Conservation (phyloP, 2,329 filamentous ascomycete species). For the Rasamsonia emersonii region DNA sequence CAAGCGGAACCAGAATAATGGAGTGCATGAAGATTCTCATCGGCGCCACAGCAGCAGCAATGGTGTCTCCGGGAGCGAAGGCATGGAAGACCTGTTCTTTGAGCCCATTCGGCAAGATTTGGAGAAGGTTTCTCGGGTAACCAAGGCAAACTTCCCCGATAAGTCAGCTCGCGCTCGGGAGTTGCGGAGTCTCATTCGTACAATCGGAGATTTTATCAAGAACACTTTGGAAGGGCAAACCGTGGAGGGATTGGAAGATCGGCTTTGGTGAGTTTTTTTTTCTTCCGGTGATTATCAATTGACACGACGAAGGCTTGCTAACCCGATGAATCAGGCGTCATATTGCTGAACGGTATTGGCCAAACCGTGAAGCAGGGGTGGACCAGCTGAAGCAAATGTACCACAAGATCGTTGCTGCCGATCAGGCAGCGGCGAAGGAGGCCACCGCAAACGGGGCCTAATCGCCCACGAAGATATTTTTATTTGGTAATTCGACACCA, state of each 20-base stretch:
- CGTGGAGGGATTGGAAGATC: constrained; percentile 33
- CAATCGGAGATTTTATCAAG: constrained; percentile 40
- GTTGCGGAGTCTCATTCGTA: constrained; percentile 34
- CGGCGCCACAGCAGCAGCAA: constrained; percentile 31
- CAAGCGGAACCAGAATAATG: constrained; percentile 26
- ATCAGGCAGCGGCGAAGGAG: constrained; percentile 14
- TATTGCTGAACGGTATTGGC: constrained; percentile 38
- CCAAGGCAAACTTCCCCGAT: constrained; percentile 37
- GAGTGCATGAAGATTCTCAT: constrained; percentile 25
- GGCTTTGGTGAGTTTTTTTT: constrained; percentile 33
- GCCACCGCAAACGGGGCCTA: constrained; percentile 19
- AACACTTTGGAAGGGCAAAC: constrained; percentile 29
- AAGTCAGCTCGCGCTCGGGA: constrained; percentile 36
- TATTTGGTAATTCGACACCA: too few species aligned
- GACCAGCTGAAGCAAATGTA: constrained; percentile 30
- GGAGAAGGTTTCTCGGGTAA: constrained; percentile 36
- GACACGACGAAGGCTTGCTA: constrained; percentile 17
- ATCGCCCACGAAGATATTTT: not conserved
- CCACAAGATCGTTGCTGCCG: constrained; percentile 25
- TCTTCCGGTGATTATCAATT: too few species aligned
- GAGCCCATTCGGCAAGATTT: constrained; percentile 38
- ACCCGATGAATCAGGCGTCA: constrained; percentile 31
- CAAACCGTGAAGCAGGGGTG: constrained; percentile 35
- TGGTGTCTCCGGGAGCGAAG: constrained; percentile 24
- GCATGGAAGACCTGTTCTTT: constrained; percentile 38